Evolutionary conservation across 345 rosid genomes (phyloP).

Genomic region (Syzygium jambos): DNA sequence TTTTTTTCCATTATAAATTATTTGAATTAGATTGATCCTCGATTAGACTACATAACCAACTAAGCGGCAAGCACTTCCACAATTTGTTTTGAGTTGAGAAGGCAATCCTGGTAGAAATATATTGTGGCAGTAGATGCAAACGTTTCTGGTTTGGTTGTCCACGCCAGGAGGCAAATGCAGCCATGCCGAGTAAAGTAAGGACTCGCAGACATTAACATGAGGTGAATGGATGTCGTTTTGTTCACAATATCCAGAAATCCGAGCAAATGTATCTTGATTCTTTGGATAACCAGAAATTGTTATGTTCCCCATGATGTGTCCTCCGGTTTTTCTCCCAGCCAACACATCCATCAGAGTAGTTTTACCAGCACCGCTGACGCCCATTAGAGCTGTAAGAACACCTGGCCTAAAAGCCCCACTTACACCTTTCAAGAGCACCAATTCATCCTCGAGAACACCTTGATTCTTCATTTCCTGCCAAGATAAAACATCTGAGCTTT

Average conservation of each 20-base stretch:
- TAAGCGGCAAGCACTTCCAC: not conserved
- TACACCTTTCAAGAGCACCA: slow-evolving; percentile 40
- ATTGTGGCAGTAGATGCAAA: not conserved
- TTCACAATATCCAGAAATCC: slow-evolving; percentile 51
- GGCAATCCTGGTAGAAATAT: not conserved
- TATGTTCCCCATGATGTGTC: slow-evolving; percentile 34
- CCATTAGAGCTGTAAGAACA: slow-evolving; percentile 55
- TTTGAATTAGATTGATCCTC: not conserved
- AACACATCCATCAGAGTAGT: slow-evolving; percentile 53
- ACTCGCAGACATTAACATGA: slow-evolving; percentile 36
- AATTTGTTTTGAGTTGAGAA: not conserved
- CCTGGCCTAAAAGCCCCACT: slow-evolving; percentile 52
- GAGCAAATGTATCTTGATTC: slow-evolving; percentile 51
- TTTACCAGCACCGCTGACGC: slow-evolving; percentile 60
- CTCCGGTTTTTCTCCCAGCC: slow-evolving; percentile 48
- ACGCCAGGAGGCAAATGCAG: slow-evolving; percentile 35
- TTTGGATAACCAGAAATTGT: slow-evolving; percentile 42
- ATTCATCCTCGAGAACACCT: slow-evolving; percentile 28
- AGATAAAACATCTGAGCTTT: not conserved
- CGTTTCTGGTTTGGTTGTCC: slow-evolving; percentile 29
- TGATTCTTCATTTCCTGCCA: slow-evolving; percentile 40
- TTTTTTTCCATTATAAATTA: not conserved
- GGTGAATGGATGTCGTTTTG: slow-evolving; percentile 57
- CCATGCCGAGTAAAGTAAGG: slow-evolving; percentile 49
- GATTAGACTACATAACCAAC: not conserved